Conservation (phyloP, 768 basidiomycete species). For the Termitomyces sp. region DNA sequence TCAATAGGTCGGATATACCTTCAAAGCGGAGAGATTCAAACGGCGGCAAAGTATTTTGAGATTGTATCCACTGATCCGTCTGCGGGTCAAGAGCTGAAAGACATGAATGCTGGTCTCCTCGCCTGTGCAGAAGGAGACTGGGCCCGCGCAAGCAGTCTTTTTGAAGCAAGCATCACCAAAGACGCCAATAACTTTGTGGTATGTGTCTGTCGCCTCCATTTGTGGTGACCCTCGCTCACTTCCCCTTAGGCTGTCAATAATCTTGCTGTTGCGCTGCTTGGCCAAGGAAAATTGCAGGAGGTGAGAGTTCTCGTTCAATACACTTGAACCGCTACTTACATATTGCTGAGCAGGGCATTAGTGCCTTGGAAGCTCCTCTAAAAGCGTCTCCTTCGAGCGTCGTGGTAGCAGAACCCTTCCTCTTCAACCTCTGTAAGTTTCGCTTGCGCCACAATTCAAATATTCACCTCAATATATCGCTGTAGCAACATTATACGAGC, state of each 20-base stretch:
- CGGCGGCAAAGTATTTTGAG: slow-evolving; percentile 58
- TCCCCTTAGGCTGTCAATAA: slow-evolving; percentile 56
- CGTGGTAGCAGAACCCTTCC: slow-evolving; percentile 75
- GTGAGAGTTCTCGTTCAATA: slow-evolving; percentile 29
- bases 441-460: neutral
- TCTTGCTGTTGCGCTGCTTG: slow-evolving; percentile 65
- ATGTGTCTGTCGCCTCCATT: slow-evolving; percentile 14
- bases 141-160: slow-evolving; percentile 42
- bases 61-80: slow-evolving; percentile 40
- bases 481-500: slow-evolving; percentile 78
- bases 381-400: slow-evolving; percentile 64
- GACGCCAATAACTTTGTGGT: slow-evolving; percentile 63
- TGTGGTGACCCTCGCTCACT: neutral
- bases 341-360: slow-evolving; percentile 50
- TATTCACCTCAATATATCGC: neutral
- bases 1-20: slow-evolving; percentile 73
- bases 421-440: slow-evolving; percentile 78
- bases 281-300: slow-evolving; percentile 71
- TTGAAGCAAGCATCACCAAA: slow-evolving; percentile 41
- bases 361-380: slow-evolving; percentile 61
- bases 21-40: slow-evolving; percentile 61
- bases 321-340: neutral
- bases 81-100: slow-evolving; percentile 40
- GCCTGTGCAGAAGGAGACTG: slow-evolving; percentile 72
- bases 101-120: slow-evolving; percentile 65